Percentiles rank a stretch among this genome's conserved stretches.
Evolutionary conservation across 1,284 basidiomycete genomes (phyloP).

Genomic region (Trametes polyzona): DNA sequence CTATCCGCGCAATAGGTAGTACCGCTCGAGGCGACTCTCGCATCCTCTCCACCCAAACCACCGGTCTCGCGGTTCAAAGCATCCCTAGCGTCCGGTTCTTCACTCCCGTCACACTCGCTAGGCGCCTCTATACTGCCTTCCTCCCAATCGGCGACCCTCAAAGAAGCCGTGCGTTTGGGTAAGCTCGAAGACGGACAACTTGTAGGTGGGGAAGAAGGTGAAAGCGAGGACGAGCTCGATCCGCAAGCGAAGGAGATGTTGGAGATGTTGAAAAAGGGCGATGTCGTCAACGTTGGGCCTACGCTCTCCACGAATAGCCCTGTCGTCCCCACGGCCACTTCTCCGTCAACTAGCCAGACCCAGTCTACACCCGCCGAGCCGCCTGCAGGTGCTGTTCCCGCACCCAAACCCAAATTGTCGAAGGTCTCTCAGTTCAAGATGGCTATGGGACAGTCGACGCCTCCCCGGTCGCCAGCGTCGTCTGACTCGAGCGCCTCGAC

Average conservation of each 20-base stretch:
- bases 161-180: conserved; percentile 61
- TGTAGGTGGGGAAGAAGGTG: conserved; percentile 55
- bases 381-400: background rate
- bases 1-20: conserved; percentile 39
- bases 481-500: conserved; percentile 29
- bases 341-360: background rate
- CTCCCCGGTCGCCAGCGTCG: conserved; percentile 4
- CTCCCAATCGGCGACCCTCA: conserved; percentile 54
- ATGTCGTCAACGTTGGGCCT: conserved; percentile 59
- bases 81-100: conserved; percentile 44
- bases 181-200: conserved; percentile 61
- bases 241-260: conserved; percentile 53
- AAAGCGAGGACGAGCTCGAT: conserved; percentile 58
- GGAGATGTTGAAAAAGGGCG: conserved; percentile 58
- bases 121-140: conserved; percentile 55
- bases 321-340: background rate
- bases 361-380: background rate
- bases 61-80: conserved; percentile 67
- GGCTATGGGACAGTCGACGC: conserved; percentile 20
- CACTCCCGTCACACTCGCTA: conserved; percentile 41
- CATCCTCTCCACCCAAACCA: conserved; percentile 45
- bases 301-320: conserved; percentile 6
- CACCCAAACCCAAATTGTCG: conserved; percentile 36
- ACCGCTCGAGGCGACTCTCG: conserved; percentile 44
- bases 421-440: conserved; percentile 48